Percentiles rank a stretch among this genome's conserved stretches.
Conservation (phyloP, 441 rosid genomes). For the Flueggea neowawraea region DNA sequence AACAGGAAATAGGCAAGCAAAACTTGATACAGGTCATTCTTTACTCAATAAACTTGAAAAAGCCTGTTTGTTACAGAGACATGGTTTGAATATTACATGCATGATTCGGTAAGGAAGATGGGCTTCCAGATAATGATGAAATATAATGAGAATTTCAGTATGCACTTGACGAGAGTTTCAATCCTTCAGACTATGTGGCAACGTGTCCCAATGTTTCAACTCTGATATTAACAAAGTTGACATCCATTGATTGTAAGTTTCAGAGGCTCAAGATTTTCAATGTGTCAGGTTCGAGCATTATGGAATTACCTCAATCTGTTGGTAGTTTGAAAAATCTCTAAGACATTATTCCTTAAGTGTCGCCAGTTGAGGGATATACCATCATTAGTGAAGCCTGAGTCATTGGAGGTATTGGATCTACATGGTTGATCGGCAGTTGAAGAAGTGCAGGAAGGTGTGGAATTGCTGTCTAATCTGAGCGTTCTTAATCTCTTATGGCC, state of each 20-base stretch:
- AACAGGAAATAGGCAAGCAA: not conserved
- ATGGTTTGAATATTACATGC: slow-evolving; percentile 6
- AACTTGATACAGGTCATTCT: slow-evolving; percentile 12
- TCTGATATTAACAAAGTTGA: slow-evolving; percentile 6
- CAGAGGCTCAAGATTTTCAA: slow-evolving; percentile 15
- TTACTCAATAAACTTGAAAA: slow-evolving; percentile 18
- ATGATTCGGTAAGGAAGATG: slow-evolving; percentile 27
- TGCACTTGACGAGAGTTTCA: slow-evolving; percentile 1
- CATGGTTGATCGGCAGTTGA: not conserved
- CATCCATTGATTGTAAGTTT: slow-evolving; percentile 8
- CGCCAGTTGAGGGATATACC: not conserved
- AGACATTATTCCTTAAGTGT: slow-evolving; percentile 14
- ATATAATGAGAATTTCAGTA: slow-evolving; percentile 9
- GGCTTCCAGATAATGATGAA: slow-evolving; percentile 9
- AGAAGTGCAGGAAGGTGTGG: slow-evolving; percentile 18
- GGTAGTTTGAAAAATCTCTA: slow-evolving; percentile 13
- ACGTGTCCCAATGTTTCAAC: slow-evolving; percentile 17
- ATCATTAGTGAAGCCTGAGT: slow-evolving; percentile 10
- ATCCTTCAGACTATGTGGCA: not conserved
- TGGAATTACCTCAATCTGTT: slow-evolving; percentile 18
- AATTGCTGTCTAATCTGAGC: slow-evolving; percentile 13
- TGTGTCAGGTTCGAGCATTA: slow-evolving; percentile 2
- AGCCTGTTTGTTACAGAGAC: slow-evolving; percentile 13
- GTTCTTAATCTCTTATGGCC: slow-evolving; percentile 4
- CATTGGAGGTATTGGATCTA: slow-evolving; percentile 15